Base-by-base conservation (phyloP, 345 rosid genomes). In the Acer yangbiense region DNA sequence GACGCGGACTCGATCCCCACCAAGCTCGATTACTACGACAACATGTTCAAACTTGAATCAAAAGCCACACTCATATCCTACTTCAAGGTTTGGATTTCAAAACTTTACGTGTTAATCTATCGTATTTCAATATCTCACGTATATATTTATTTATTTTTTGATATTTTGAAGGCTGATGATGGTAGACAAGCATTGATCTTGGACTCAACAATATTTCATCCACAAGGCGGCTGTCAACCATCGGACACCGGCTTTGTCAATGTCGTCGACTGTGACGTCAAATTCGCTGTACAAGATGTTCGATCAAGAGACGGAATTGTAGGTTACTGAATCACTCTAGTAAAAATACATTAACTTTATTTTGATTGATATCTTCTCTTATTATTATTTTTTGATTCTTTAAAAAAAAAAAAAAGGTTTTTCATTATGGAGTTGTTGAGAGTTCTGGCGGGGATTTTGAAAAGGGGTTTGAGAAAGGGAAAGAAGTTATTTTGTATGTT, bases 181-280 rank as follows among this genome's bases (percentile, higher is more conserved):
- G 93, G 92, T 1, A 85, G 88, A 74, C 73, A 52, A 16, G 92
- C 89, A 9, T 68, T 94, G 55, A 82, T 94, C 39, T 65, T 94
- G 78, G 92, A 89, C n/a, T 89, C 96, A 6, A 91, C 98, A 5
- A 84, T 94, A 66, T 94, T 94, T 83, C 91, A 94, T 74, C 98
- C 98, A 23, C 98, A 94, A 88, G 98, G 98, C 23, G 98, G 98
- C 2, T 97, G 97, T 50, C 97, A 94, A 82, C 98, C 97, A 0
- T 80, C 97, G 0, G 98, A 94, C 77, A 88, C 88, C 9, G 98
- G 98, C 46, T 74, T 82, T 54, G 81, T 94, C 75, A 35, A 72
- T 14, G 54, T 75, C 73, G 11, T 76, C 12, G 83, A 73, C 81
- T 84, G 82, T 13, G 79, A 76, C 39, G 50, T 62, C 81, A 89